Evolutionary conservation across 2,329 filamentous ascomycete genomes (phyloP).

Genomic region (Aspergillus ustus): DNA sequence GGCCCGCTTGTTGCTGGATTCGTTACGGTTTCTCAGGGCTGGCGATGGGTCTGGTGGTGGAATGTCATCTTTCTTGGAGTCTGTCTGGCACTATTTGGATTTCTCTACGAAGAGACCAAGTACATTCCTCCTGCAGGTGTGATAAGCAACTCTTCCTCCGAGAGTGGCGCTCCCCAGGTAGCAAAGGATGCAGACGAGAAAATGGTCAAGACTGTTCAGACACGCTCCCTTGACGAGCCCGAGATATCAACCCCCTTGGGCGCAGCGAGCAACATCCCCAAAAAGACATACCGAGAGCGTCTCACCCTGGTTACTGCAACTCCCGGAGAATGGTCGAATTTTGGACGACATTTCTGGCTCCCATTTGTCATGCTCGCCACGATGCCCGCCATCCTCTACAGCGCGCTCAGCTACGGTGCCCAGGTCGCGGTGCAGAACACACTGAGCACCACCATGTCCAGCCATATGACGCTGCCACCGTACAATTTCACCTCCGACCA

Average conservation of each 20-base stretch:
- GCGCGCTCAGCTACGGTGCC: conserved; percentile 44
- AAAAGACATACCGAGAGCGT: conserved; percentile 44
- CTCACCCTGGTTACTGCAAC: conserved; percentile 39
- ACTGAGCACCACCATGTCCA: conserved; percentile 44
- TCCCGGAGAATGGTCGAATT: not conserved
- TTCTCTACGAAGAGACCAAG: conserved; percentile 52
- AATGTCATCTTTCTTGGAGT: conserved; percentile 46
- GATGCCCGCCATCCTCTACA: conserved; percentile 56
- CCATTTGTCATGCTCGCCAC: conserved; percentile 36
- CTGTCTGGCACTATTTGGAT: conserved; percentile 46
- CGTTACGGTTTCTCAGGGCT: conserved; percentile 48
- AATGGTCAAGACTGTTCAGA: not conserved
- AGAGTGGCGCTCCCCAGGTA: no score
- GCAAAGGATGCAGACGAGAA: not conserved
- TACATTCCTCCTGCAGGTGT: not conserved
- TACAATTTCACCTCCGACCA: conserved; percentile 46
- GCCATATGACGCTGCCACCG: conserved; percentile 42
- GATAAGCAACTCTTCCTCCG: not conserved
- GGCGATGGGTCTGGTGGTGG: conserved; percentile 59
- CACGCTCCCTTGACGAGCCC: not conserved
- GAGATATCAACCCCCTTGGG: not conserved
- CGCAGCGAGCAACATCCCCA: not conserved
- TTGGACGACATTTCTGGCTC: conserved; percentile 7
- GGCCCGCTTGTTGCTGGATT: conserved; percentile 40
- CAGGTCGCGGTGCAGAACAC: conserved; percentile 42